These are phyloP conservation scores for Zalaria sp. DNA, from an alignment of 2,329 filamentous ascomycete species.

Conservation along the genomic window DNA sequence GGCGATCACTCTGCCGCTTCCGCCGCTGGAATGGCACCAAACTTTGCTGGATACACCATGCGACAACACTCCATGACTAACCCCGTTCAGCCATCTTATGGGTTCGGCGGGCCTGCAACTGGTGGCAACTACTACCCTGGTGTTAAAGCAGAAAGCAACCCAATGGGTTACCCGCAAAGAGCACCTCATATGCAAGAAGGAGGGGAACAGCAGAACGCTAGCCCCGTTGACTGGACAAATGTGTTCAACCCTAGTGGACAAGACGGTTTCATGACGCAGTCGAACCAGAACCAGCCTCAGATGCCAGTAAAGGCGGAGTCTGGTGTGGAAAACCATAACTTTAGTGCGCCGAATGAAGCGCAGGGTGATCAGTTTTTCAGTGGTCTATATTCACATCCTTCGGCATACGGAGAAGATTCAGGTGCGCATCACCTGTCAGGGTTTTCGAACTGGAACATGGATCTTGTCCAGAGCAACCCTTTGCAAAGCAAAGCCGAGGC, in stretches of 20 bases:
- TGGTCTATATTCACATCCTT: conserved; percentile 32
- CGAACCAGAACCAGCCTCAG: conserved; percentile 18
- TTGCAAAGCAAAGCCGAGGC: conserved; percentile 30
- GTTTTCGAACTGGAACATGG: conserved; percentile 28
- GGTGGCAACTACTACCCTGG: conserved; percentile 14
- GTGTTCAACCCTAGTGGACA: conserved; percentile 30
- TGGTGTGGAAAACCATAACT: conserved; percentile 26
- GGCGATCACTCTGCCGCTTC: conserved; percentile 14
- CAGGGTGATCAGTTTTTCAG: conserved; percentile 34
- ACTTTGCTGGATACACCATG: conserved; percentile 8
- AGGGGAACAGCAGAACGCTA: conserved; percentile 7
- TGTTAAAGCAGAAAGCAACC: conserved; percentile 7
- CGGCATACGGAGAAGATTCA: conserved; percentile 13
- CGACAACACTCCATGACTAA: conserved; percentile 11
- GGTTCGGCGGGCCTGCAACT: conserved; percentile 15
- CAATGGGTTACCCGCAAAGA: conserved; percentile 5
- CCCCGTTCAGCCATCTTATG: conserved; percentile 16
- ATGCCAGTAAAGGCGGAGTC: conserved; percentile 28
- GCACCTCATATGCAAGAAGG: conserved; percentile 3
- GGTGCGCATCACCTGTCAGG: conserved; percentile 18
- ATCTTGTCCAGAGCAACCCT: conserved; percentile 20
- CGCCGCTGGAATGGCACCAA: conserved; percentile 2
- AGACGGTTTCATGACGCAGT: conserved; percentile 25
- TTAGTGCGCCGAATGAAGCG: conserved; percentile 25
- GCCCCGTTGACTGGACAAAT: conserved; percentile 28